Conservation (phyloP, 2,329 filamentous ascomycete species). For the Xylaria polymorpha region DNA sequence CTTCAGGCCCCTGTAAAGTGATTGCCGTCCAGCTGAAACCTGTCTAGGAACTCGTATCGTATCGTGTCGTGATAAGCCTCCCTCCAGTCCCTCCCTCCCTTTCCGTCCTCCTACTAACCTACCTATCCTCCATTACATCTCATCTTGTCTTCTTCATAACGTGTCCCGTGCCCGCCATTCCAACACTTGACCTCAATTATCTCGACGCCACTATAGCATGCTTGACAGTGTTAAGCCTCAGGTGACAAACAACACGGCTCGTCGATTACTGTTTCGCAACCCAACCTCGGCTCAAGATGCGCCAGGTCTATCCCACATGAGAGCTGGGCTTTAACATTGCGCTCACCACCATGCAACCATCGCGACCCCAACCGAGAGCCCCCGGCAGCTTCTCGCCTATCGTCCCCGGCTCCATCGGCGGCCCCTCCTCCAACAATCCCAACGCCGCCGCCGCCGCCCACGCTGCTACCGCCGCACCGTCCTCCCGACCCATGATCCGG, state of each 20-base stretch:
- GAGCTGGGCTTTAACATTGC: constrained; percentile 34
- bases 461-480: constrained; percentile 45
- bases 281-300: constrained; percentile 39
- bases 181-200: not conserved
- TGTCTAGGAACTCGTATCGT: too few relatives aligned
- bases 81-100: not conserved
- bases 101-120: not conserved
- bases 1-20: not conserved
- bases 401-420: constrained; percentile 25
- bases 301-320: constrained; percentile 33
- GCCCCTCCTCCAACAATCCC: constrained; percentile 23
- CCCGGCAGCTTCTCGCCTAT: constrained; percentile 67
- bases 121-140: not conserved
- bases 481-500: constrained; percentile 53
- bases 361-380: constrained; percentile 49
- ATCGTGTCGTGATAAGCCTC: constrained; percentile 5
- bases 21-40: not conserved
- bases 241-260: not conserved
- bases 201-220: not conserved
- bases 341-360: constrained; percentile 47
- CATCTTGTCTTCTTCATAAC: not conserved
- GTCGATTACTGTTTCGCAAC: not conserved
- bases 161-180: not conserved
- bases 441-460: constrained; percentile 42
- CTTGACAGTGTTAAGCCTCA: not conserved